Conservation (phyloP, 2,329 filamentous ascomycete species). For the Colletotrichum echinochloae region DNA sequence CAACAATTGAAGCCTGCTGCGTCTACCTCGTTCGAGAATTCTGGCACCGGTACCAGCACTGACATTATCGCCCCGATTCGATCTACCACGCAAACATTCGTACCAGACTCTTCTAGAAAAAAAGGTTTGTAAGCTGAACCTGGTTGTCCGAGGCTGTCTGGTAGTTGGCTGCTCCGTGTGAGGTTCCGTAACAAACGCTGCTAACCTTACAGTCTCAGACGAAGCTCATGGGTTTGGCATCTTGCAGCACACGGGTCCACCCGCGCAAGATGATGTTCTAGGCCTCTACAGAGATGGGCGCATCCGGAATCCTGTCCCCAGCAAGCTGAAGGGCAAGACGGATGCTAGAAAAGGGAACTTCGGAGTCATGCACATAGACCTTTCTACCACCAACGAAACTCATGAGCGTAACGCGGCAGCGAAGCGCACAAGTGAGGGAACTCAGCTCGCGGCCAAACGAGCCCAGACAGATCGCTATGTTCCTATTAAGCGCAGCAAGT, state of each 20-base stretch:
- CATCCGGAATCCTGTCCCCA: conserved; percentile 69
- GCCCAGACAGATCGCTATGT: conserved; percentile 67
- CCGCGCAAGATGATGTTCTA: conserved; percentile 42
- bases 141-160: background rate
- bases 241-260: conserved; percentile 43
- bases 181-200: background rate
- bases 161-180: background rate
- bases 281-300: conserved; percentile 58
- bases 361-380: conserved; percentile 71
- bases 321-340: conserved; percentile 70
- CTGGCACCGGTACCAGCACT: background rate
- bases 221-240: conserved; percentile 37
- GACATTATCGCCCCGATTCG: background rate
- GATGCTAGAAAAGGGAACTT: conserved; percentile 70
- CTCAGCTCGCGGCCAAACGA: conserved; percentile 67
- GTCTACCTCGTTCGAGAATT: background rate
- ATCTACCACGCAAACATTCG: conserved; percentile 3
- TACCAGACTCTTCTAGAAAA: background rate
- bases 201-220: conserved; percentile 18
- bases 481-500: conserved; percentile 59
- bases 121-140: conserved; percentile 19
- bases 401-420: conserved; percentile 65
- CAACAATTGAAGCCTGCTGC: conserved; percentile 14
- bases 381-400: conserved; percentile 58
- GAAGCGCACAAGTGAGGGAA: conserved; percentile 72